Evolutionary conservation across 169 alveolate genomes (phyloP).

Genomic region (Cryptosporidium viatorum): DNA sequence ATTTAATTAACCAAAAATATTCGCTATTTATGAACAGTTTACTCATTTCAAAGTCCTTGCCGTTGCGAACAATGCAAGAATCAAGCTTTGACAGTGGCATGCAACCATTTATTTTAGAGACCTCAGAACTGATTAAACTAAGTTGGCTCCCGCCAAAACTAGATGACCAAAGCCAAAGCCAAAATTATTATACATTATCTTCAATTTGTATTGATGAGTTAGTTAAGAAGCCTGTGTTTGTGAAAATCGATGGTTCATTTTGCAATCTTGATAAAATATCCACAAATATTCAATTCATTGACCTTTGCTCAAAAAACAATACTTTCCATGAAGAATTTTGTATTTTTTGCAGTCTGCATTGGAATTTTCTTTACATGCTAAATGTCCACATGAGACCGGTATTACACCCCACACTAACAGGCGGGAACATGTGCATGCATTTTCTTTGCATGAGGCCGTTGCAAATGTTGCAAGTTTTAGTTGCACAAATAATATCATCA

Average conservation of each 20-base stretch:
- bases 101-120: not conserved
- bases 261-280: not conserved
- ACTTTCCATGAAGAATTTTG: not conserved
- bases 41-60: not conserved
- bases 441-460: not conserved
- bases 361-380: conserved; percentile 22
- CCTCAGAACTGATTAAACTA: conserved; percentile 30
- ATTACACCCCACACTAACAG: conserved; percentile 34
- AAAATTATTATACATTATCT: not conserved
- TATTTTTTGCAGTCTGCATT: conserved; percentile 32
- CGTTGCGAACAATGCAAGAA: not conserved
- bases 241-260: conserved; percentile 38
- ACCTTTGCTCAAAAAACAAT: conserved; percentile 26
- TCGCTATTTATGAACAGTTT: not conserved
- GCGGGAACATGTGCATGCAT: conserved; percentile 38
- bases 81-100: not conserved
- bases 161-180: not conserved
- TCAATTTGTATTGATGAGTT: conserved; percentile 3
- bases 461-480: conserved; percentile 10
- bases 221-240: conserved; percentile 7
- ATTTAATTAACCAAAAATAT: not conserved
- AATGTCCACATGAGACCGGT: conserved; percentile 37
- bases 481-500: conserved; percentile 27
- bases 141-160: conserved; percentile 47
- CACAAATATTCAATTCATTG: not conserved